phyloP scores from a whole-genome alignment of 2,329 filamentous ascomycete species.

The Teratosphaeria viscida region DNA sequence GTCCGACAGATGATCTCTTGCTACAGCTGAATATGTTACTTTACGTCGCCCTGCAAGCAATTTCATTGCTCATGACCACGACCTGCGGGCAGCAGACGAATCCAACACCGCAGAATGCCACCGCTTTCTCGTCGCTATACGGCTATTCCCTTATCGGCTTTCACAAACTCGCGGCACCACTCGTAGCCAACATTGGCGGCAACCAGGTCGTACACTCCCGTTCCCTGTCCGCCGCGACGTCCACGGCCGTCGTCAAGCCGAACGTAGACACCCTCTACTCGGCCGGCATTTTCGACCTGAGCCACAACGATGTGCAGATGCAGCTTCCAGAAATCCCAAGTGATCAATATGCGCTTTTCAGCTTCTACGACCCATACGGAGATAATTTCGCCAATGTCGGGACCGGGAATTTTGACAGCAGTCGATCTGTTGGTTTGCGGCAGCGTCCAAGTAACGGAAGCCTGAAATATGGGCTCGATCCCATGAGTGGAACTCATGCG shows the following conservation, averaged over 20 bases:
- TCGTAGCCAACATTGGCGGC: conserved; percentile 3
- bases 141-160: conserved; percentile 15
- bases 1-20: neutral
- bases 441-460: neutral
- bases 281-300: conserved; percentile 11
- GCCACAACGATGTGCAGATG: conserved; percentile 9
- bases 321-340: conserved; percentile 8
- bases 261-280: conserved; percentile 18
- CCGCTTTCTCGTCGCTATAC: conserved; percentile 12
- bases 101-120: conserved; percentile 8
- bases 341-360: conserved; percentile 8
- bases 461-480: neutral
- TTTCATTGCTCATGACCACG: neutral
- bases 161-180: conserved; percentile 3
- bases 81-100: neutral
- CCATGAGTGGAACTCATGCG: neutral
- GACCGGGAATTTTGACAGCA: conserved; percentile 2
- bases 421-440: conserved; percentile 1
- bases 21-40: neutral
- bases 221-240: conserved; percentile 4
- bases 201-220: conserved; percentile 8
- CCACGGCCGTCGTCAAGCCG: conserved; percentile 12
- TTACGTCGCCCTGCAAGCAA: neutral
- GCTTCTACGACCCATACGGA: conserved; percentile 10
- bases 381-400: conserved; percentile 11